A percentile compares a stretch with the other conserved stretches of the same genome.
Evolutionary conservation across 148 eudicot species (phyloP).

Genomic region (Vaccinium corymbosum): DNA sequence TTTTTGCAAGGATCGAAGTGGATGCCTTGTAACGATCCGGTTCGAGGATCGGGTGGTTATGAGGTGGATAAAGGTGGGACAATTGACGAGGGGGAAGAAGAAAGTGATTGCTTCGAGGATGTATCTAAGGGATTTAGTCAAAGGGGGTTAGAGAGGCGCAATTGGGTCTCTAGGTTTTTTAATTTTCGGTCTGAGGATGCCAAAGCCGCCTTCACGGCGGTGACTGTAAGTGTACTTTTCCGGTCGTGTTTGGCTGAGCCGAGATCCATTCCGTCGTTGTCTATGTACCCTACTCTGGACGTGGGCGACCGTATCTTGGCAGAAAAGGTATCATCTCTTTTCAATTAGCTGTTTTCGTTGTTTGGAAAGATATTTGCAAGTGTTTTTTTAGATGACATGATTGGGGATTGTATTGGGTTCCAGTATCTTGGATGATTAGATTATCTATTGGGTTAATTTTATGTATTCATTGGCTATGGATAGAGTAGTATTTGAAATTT

Average conservation of each 20-base stretch:
- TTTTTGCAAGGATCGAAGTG: slow-evolving; percentile 62
- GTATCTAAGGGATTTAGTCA: slow-evolving; percentile 11
- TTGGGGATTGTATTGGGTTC: not conserved
- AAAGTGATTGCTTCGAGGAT: slow-evolving; percentile 12
- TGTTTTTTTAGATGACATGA: not conserved
- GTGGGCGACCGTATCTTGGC: slow-evolving; percentile 82
- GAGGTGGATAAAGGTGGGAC: slow-evolving; percentile 52
- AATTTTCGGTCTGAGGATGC: slow-evolving; percentile 69
- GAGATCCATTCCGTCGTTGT: slow-evolving; percentile 72
- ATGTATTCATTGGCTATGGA: not conserved
- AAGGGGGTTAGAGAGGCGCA: slow-evolving; percentile 19
- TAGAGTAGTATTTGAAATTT: not conserved
- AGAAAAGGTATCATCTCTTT: slow-evolving; percentile 62
- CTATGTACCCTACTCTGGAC: slow-evolving; percentile 83
- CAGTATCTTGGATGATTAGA: not conserved
- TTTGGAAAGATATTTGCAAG: not conserved
- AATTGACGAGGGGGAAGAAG: slow-evolving; percentile 6
- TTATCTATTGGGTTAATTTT: not conserved
- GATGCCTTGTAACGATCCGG: slow-evolving; percentile 57
- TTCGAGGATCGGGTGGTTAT: slow-evolving; percentile 10
- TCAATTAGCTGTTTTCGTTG: not conserved
- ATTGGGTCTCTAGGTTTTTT: slow-evolving; percentile 52
- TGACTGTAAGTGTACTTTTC: slow-evolving; percentile 64
- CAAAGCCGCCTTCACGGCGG: slow-evolving; percentile 73
- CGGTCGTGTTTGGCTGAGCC: slow-evolving; percentile 79